Evolutionary conservation across 2,329 filamentous ascomycete species (phyloP).

Genomic region (Neopestalotiopsis rosae): DNA sequence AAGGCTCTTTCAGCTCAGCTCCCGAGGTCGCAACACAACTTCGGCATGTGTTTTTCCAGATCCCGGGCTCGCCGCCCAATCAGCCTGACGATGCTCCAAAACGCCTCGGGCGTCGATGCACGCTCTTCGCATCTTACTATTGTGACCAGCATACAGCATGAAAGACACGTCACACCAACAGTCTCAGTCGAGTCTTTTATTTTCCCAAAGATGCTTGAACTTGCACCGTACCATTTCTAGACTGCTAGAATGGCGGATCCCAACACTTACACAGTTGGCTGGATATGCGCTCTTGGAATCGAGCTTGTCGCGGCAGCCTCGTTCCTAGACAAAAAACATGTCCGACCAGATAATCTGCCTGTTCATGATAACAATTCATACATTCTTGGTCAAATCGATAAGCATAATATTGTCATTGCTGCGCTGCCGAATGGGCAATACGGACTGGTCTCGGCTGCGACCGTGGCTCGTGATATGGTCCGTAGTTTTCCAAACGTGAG

Average conservation of each 20-base stretch:
- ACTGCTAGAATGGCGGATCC: slow-evolving; percentile 4
- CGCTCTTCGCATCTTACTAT: neutral
- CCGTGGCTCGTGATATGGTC: slow-evolving; percentile 31
- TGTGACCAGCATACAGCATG: neutral
- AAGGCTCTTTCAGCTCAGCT: too few species aligned
- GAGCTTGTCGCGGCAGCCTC: slow-evolving; percentile 44
- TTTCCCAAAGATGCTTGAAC: too few species aligned
- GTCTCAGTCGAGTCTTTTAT: neutral
- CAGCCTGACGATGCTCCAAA: neutral
- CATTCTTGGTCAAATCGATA: slow-evolving; percentile 35
- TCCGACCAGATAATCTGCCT: slow-evolving; percentile 28
- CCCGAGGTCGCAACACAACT: neutral
- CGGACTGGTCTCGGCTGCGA: slow-evolving; percentile 31
- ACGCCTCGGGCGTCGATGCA: neutral
- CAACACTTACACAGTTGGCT: slow-evolving; percentile 46
- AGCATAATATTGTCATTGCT: slow-evolving; percentile 42
- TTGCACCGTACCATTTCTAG: neutral
- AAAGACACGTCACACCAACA: neutral
- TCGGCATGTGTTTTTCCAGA: neutral
- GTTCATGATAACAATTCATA: slow-evolving; percentile 36
- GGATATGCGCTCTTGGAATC: slow-evolving; percentile 45
- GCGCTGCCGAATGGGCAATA: slow-evolving; percentile 31
- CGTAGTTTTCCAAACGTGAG: slow-evolving; percentile 34
- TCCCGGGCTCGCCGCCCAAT: too few species aligned
- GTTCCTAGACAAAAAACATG: slow-evolving; percentile 46